These are phyloP conservation scores for Metschnikowia borealis DNA, from an alignment of 805 yeast genomes.

Conservation along the genomic window DNA sequence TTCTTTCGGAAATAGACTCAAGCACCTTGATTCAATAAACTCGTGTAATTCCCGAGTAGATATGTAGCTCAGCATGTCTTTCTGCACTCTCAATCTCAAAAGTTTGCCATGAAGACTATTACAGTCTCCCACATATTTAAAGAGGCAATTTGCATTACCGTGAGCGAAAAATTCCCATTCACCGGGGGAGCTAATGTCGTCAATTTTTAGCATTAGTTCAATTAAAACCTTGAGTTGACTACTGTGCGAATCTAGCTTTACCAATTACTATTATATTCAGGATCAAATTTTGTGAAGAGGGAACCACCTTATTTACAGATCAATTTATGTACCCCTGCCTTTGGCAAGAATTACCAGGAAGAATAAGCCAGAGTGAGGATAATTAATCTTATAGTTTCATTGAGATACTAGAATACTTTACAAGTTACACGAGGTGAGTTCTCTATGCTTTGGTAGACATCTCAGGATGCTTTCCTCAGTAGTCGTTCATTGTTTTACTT, in stretches of 20 bases:
- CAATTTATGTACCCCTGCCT: neutral
- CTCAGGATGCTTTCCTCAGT: neutral
- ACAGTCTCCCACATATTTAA: conserved; percentile 35
- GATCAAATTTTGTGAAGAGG: neutral
- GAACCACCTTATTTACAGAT: neutral
- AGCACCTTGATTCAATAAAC: conserved; percentile 36
- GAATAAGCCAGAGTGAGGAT: neutral
- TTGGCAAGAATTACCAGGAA: neutral
- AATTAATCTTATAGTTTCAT: neutral
- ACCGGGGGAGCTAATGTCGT: conserved; percentile 3
- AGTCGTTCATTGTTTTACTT: neutral
- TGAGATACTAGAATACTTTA: neutral
- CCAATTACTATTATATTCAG: neutral
- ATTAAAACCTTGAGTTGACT: neutral
- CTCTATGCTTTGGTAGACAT: neutral
- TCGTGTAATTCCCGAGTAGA: conserved; percentile 39
- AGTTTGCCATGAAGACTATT: conserved; percentile 33
- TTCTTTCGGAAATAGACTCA: conserved; percentile 26
- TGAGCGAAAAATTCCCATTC: conserved; percentile 46
- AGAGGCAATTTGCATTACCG: conserved; percentile 50
- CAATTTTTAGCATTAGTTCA: neutral
- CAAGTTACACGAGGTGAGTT: neutral
- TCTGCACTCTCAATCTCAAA: conserved; percentile 34
- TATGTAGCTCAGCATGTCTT: conserved; percentile 33
- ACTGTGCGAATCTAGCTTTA: neutral